Evolutionary conservation across 139 green algal genomes (phyloP).

Genomic region (Coelastrella sp.): DNA sequence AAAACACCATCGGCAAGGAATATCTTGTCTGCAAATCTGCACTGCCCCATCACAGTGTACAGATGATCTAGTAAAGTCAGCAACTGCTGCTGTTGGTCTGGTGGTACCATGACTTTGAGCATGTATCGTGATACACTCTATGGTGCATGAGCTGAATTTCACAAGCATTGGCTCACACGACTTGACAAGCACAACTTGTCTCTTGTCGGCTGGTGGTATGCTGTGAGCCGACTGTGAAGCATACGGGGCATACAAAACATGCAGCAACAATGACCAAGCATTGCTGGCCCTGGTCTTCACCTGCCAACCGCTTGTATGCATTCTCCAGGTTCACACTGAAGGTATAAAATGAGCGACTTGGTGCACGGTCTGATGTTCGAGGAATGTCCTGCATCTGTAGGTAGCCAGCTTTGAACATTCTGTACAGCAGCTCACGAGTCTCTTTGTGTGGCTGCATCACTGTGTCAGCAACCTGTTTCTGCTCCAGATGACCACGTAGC

Average conservation of each 20-base stretch:
- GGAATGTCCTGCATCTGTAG: constrained; percentile 87
- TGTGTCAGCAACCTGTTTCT: constrained; percentile 80
- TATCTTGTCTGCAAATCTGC: not conserved
- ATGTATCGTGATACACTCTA: too few species aligned
- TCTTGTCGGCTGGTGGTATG: not conserved
- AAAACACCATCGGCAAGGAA: not conserved
- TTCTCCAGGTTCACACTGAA: constrained; percentile 68
- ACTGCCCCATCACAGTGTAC: not conserved
- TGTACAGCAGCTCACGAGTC: constrained; percentile 87
- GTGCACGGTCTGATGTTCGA: constrained; percentile 80
- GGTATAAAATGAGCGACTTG: constrained; percentile 89
- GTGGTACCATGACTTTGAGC: too few species aligned
- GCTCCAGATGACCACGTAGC: constrained; percentile 82
- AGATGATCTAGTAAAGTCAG: too few species aligned
- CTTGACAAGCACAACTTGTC: too few species aligned
- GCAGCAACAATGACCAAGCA: too few species aligned
- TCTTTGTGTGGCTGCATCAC: constrained; percentile 79
- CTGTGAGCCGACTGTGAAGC: not conserved
- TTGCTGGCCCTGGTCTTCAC: not conserved
- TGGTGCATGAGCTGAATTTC: too few species aligned
- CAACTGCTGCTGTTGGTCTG: too few species aligned
- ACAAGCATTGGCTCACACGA: too few species aligned
- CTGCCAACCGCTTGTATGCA: constrained; percentile 50
- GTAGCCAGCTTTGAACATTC: constrained; percentile 84
- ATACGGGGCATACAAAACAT: not conserved